Evolutionary conservation across 2,329 filamentous ascomycete genomes (phyloP).

Genomic region (Trichophyton benhamiae): DNA sequence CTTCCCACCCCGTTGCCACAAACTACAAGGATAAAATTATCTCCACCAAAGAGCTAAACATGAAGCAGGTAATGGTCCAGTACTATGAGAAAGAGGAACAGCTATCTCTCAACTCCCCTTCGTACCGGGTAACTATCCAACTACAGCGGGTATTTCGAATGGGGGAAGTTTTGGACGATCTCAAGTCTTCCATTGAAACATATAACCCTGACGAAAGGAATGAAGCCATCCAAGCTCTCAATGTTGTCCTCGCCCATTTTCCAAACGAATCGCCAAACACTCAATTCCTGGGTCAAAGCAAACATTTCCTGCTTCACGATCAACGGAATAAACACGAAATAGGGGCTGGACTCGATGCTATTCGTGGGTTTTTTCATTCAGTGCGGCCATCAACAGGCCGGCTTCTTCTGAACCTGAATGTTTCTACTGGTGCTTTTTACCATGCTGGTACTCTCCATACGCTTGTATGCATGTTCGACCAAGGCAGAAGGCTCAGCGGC

Average conservation of each 20-base stretch:
- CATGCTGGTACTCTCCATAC: slow-evolving; percentile 24
- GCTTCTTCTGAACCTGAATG: slow-evolving; percentile 51
- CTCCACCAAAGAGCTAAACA: slow-evolving; percentile 19
- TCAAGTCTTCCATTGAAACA: slow-evolving; percentile 25
- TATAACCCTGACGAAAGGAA: slow-evolving; percentile 30
- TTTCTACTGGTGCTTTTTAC: slow-evolving; percentile 49
- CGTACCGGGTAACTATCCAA: neutral
- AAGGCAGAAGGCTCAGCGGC: neutral
- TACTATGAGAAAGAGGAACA: slow-evolving; percentile 17
- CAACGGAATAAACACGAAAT: slow-evolving; percentile 30
- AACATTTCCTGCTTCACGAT: slow-evolving; percentile 39
- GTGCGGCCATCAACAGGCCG: slow-evolving; percentile 46
- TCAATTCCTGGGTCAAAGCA: slow-evolving; percentile 26
- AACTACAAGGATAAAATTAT: slow-evolving; percentile 31
- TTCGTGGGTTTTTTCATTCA: slow-evolving; percentile 52
- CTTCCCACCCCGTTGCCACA: slow-evolving; percentile 23
- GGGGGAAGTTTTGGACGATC: slow-evolving; percentile 35
- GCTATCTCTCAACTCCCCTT: slow-evolving; percentile 19
- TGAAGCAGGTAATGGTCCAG: slow-evolving; percentile 24
- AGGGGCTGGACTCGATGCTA: slow-evolving; percentile 41
- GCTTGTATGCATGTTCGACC: neutral
- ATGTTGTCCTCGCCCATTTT: slow-evolving; percentile 43
- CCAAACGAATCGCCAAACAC: slow-evolving; percentile 33
- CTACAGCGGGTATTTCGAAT: slow-evolving; percentile 10
- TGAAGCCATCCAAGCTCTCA: slow-evolving; percentile 45